Percentiles rank a stretch among this genome's conserved stretches.
Evolutionary conservation across 129 eudicot species (phyloP).

Genomic region (Dittrichia graveolens): DNA sequence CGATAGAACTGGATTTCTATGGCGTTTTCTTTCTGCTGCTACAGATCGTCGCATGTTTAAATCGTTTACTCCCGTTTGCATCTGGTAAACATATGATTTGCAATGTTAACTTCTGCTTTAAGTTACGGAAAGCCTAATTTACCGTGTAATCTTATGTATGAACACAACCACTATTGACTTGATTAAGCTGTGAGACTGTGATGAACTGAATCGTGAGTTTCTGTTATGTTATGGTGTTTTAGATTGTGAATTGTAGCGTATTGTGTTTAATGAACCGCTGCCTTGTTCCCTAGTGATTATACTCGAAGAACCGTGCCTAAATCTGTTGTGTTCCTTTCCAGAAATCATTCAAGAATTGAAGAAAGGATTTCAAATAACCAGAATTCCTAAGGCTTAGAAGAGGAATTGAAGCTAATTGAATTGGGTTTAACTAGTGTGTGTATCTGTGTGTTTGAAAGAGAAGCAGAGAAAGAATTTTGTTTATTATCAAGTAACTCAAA

Average conservation of each 20-base stretch:
- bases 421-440: no score
- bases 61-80: constrained; percentile 42
- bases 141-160: neutral
- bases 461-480: no score
- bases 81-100: constrained; percentile 43
- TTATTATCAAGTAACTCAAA: no score
- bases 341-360: no score
- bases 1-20: constrained; percentile 31
- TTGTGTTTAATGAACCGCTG: neutral
- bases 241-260: neutral
- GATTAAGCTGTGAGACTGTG: constrained; percentile 14
- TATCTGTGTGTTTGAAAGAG: no score
- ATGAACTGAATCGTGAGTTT: neutral
- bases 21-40: constrained; percentile 44
- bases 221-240: neutral
- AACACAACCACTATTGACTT: neutral
- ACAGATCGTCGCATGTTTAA: constrained; percentile 39
- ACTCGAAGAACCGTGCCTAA: no score
- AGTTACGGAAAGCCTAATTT: constrained; percentile 8
- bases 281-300: neutral
- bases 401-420: no score
- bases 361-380: no score
- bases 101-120: constrained; percentile 8
- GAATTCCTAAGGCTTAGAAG: no score
- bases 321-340: no score